These are phyloP conservation scores for Rosa hybrid DNA, from an alignment of 331 rosid species.

Conservation along the genomic window DNA sequence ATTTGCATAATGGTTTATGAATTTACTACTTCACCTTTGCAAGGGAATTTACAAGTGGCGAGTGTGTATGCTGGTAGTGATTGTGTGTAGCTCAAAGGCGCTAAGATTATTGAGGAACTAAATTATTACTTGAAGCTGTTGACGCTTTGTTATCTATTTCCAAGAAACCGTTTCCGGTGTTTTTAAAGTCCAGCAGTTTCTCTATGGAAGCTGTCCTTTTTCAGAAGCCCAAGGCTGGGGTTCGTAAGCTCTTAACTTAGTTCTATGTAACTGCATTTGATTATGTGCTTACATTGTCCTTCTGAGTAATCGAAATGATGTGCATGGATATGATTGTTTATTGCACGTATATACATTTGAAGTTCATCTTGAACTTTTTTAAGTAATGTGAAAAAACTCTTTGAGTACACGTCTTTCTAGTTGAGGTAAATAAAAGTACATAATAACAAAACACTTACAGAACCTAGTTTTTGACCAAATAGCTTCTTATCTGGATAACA, in stretches of 20 bases:
- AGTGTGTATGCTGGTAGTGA: conserved; percentile 82
- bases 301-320: not conserved
- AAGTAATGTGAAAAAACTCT: not conserved
- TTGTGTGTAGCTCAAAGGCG: conserved; percentile 68
- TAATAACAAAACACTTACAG: not conserved
- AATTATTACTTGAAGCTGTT: conserved; percentile 64
- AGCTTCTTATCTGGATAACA: not conserved
- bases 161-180: conserved; percentile 87
- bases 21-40: conserved; percentile 6
- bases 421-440: not conserved
- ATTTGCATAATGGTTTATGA: not conserved
- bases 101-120: conserved; percentile 63
- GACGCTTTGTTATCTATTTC: conserved; percentile 75
- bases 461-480: not conserved
- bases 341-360: not conserved
- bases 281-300: not conserved
- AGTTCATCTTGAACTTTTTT: not conserved
- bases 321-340: not conserved
- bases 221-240: conserved; percentile 96
- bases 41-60: conserved; percentile 87
- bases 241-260: conserved; percentile 27
- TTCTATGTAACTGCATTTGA: not conserved
- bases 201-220: conserved; percentile 71
- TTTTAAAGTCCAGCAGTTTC: conserved; percentile 81
- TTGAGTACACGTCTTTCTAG: too few relatives aligned